These are phyloP conservation scores for Fusarium circinatum DNA, from an alignment of 2,329 filamentous ascomycete species.

Conservation along the genomic window DNA sequence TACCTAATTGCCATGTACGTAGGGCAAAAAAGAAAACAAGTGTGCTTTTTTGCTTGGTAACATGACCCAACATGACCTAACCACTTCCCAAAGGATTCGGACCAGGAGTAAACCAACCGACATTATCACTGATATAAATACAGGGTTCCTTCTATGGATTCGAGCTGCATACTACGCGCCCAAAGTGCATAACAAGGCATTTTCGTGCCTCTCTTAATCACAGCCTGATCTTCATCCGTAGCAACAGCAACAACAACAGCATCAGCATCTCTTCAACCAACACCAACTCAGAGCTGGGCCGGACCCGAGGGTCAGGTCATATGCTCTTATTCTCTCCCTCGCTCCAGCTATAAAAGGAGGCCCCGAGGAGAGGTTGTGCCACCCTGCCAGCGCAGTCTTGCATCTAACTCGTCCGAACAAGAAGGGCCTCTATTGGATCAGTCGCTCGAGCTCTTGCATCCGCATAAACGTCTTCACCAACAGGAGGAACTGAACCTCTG, in stretches of 20 bases:
- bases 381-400: slow-evolving; percentile 33
- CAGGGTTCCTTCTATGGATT: neutral
- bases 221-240: neutral
- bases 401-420: slow-evolving; percentile 10
- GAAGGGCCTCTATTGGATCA: neutral
- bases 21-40: neutral
- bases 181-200: slow-evolving; percentile 2
- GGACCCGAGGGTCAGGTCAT: neutral
- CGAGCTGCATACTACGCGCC: neutral
- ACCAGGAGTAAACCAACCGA: neutral
- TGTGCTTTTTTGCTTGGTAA: slow-evolving; percentile 11
- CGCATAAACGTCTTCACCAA: neutral
- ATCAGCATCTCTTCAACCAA: neutral
- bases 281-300: neutral
- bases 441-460: neutral
- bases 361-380: slow-evolving; percentile 11
- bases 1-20: neutral
- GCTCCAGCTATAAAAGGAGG: slow-evolving; percentile 8
- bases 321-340: neutral
- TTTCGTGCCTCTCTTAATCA: neutral
- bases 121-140: slow-evolving; percentile 13
- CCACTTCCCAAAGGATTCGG: neutral
- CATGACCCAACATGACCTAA: slow-evolving; percentile 12
- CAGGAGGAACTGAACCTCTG: neutral
- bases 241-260: neutral